Evolutionary conservation across 495 filamentous ascomycete genomes (phyloP).

Genomic region (Physcia stellaris): DNA sequence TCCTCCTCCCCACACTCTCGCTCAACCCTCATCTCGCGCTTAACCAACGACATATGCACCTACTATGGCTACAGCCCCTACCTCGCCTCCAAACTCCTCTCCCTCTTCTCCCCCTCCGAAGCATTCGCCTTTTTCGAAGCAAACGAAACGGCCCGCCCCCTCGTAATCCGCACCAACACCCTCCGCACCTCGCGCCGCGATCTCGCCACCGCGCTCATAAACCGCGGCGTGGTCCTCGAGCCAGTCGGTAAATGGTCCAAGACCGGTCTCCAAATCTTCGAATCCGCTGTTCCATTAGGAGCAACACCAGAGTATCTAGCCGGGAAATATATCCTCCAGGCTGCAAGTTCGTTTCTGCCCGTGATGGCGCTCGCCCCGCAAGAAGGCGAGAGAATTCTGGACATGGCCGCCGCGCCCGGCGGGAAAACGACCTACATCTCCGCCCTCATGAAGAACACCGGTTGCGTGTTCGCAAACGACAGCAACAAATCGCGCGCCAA

Average conservation of each 20-base stretch:
- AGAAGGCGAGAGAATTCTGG: slow-evolving; percentile 76
- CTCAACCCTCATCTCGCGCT: slow-evolving; percentile 71
- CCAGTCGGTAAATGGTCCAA: slow-evolving; percentile 98
- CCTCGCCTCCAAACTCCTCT: slow-evolving; percentile 75
- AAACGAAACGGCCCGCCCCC: slow-evolving; percentile 82
- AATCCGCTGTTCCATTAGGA: slow-evolving; percentile 85
- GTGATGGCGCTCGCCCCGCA: slow-evolving; percentile 96
- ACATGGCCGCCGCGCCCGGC: slow-evolving; percentile 96
- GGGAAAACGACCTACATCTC: slow-evolving; percentile 96
- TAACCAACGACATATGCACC: slow-evolving; percentile 83
- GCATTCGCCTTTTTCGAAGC: slow-evolving; percentile 98
- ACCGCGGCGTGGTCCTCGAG: slow-evolving; percentile 90
- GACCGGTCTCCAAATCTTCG: slow-evolving; percentile 91
- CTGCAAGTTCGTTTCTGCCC: slow-evolving; percentile 90
- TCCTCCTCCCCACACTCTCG: slow-evolving; percentile 65
- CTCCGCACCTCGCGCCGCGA: slow-evolving; percentile 83
- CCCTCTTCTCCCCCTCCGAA: slow-evolving; percentile 84
- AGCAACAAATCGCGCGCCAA: slow-evolving; percentile 83
- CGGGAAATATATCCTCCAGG: slow-evolving; percentile 95
- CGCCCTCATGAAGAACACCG: slow-evolving; percentile 96
- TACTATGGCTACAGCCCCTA: slow-evolving; percentile 85
- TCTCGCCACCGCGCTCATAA: slow-evolving; percentile 88
- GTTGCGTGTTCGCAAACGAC: slow-evolving; percentile 93
- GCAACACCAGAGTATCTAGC: slow-evolving; percentile 96
- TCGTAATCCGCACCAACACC: slow-evolving; percentile 88